A percentile compares a stretch with the other conserved stretches of the same genome.
phyloP scores from a whole-genome alignment of 2,329 filamentous ascomycete species.

The Apiospora pterosperma region DNA sequence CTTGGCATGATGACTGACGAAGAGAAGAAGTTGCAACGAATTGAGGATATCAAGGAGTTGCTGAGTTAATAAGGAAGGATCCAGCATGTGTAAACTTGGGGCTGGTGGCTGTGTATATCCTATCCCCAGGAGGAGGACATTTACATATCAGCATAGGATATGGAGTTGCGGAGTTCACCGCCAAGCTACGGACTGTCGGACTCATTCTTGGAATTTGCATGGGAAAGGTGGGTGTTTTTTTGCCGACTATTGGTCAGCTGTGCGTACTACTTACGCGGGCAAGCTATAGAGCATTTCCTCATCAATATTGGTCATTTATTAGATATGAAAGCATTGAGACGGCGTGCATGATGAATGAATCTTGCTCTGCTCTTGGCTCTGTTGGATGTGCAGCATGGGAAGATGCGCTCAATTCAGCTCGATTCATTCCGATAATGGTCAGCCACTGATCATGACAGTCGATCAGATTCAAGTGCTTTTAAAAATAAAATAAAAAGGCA shows the following conservation, averaged over 20 bases:
- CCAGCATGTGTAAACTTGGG: neutral
- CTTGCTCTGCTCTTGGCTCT: neutral
- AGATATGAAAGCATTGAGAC: neutral
- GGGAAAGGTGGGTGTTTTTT: neutral
- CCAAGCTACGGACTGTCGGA: neutral
- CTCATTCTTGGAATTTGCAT: neutral
- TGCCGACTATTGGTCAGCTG: too few species aligned
- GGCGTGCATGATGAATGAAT: neutral
- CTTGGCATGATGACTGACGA: constrained; percentile 94
- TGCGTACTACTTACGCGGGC: neutral
- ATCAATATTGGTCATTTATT: neutral
- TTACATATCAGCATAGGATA: neutral
- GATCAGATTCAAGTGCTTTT: too few species aligned
- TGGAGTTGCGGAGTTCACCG: neutral
- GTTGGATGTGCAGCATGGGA: neutral
- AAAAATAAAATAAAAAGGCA: too few species aligned
- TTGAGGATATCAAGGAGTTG: constrained; percentile 92
- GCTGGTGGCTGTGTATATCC: neutral
- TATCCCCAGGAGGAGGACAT: neutral
- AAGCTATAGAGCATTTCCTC: neutral
- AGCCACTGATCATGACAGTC: too few species aligned
- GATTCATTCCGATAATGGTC: too few species aligned
- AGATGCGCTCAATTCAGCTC: too few species aligned
- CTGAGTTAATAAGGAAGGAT: constrained; percentile 50
- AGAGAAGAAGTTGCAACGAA: constrained; percentile 83